Base-by-base conservation (phyloP, 257 asterid species). In the Primulina huaijiensis region DNA sequence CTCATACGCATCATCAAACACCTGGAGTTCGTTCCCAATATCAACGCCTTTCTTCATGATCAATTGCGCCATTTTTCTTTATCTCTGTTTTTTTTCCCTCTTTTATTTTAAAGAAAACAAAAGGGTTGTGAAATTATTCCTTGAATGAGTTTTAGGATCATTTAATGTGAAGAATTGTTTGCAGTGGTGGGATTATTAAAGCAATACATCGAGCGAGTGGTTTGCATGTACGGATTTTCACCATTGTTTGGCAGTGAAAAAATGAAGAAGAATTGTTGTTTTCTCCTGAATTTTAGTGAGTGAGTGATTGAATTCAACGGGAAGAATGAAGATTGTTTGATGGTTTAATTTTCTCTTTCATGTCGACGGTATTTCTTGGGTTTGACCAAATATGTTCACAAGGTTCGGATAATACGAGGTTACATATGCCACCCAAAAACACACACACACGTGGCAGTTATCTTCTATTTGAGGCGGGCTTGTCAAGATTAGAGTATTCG, bases 201-300 rank as follows among this genome's bases (percentile, higher is more conserved):
- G 67, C 40, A 5, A 6, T 9, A n/a, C 20, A 30, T 20, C 14
- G 70, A 61, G 34, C 59, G 72, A 29, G 68, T 70, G 63, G 56
- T 58, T 46, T 30, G 46, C 34, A 57, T 30, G 23, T 29, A 27
- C 30, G 38, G 3, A 19, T 37, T 70, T 43, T 75, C 29, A 19
- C 53, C 53, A 14, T 43, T 43, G 62, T 31, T 31, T 17, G 35
- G 14, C 62, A 73, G 71, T 68, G 65, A 40, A 34, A 72, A 69
- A 63, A 56, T 17, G 46, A 0, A 50, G 12, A 68, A 61, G 34
- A 67, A 53, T 79, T 70, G 85, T 62, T 74, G 91, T 62, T 77
- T 78, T 74, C 84, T 74, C 92, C 89, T 77, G 40, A 76, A 74
- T 81, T 76, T 6, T 81, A 84, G 89, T 69, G 58, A 68, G 74